Evolutionary conservation across 805 yeast genomes (phyloP).

Genomic region (Kodamaea sagamina): DNA sequence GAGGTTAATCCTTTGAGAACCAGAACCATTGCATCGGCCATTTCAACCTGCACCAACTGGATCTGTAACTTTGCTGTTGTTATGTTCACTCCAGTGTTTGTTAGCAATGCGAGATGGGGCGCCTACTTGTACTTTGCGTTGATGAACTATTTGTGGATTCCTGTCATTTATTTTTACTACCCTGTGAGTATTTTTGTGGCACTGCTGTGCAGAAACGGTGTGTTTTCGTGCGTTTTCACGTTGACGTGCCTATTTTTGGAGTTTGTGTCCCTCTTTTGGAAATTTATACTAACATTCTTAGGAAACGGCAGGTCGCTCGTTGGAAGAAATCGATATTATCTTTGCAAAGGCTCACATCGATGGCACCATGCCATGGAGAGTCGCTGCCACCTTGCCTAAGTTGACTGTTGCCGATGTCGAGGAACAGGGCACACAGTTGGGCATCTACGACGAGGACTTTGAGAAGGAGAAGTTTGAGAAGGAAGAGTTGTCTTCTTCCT

Average conservation of each 20-base stretch:
- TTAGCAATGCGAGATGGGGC: conserved; percentile 41
- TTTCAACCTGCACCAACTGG: conserved; percentile 50
- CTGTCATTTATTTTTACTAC: conserved; percentile 46
- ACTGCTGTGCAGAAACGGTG: not conserved
- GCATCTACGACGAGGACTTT: conserved; percentile 48
- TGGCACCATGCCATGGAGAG: conserved; percentile 58
- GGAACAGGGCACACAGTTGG: conserved; percentile 58
- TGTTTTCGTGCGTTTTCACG: not conserved
- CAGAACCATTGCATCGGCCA: conserved; percentile 46
- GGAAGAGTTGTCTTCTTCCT: conserved; percentile 24
- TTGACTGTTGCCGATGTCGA: conserved; percentile 57
- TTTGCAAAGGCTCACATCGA: conserved; percentile 64
- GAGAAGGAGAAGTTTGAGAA: conserved; percentile 47
- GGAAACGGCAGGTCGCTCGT: conserved; percentile 39
- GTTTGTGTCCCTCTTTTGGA: too few species aligned
- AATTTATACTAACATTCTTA: not conserved
- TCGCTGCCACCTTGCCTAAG: conserved; percentile 64
- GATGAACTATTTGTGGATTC: conserved; percentile 39
- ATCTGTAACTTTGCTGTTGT: conserved; percentile 46
- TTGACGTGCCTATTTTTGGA: too few species aligned
- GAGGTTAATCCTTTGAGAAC: conserved; percentile 50
- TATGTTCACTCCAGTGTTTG: conserved; percentile 48
- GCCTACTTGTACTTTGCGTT: conserved; percentile 45
- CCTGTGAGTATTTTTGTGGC: conserved; percentile 24
- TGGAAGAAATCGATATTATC: conserved; percentile 56